phyloP scores from a whole-genome alignment of 176 grass and related monocot species.

The Raddia distichophylla region DNA sequence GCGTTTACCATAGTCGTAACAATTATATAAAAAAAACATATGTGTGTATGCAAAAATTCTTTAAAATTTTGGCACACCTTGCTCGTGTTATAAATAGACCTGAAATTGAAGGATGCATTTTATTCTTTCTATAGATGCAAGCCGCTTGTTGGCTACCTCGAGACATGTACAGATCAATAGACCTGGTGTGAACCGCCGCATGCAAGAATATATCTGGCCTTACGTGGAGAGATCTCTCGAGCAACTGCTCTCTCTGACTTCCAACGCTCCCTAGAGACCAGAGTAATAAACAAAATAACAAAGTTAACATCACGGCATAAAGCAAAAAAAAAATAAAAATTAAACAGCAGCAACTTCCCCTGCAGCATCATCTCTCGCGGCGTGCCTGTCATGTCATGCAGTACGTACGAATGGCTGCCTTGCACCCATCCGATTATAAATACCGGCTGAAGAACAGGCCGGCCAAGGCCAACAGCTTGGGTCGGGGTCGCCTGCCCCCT shows the following conservation, averaged over 20 bases:
- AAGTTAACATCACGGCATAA: not conserved
- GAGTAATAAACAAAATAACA: not conserved
- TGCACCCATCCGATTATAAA: slow-evolving; percentile 23
- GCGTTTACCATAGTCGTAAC: no score
- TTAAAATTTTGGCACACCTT: no score
- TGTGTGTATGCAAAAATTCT: no score
- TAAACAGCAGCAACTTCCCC: not conserved
- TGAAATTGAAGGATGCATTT: not conserved
- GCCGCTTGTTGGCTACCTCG: not conserved
- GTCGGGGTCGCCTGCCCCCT: not conserved
- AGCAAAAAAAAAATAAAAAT: not conserved
- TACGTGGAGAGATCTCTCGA: slow-evolving; percentile 21
- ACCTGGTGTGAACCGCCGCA: slow-evolving; percentile 28
- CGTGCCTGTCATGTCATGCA: not conserved
- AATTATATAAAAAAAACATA: no score
- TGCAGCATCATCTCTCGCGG: not conserved
- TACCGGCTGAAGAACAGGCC: not conserved
- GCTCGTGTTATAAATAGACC: not conserved
- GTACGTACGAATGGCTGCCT: not conserved
- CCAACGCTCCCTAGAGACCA: not conserved
- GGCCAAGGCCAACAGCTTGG: no score
- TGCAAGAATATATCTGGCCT: slow-evolving; percentile 43
- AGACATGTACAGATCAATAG: slow-evolving; percentile 4
- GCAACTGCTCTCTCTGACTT: slow-evolving; percentile 50
- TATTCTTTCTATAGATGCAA: not conserved